Conservation (phyloP, 176 grass and related monocot species). For the Cenchrus fungigraminus region DNA sequence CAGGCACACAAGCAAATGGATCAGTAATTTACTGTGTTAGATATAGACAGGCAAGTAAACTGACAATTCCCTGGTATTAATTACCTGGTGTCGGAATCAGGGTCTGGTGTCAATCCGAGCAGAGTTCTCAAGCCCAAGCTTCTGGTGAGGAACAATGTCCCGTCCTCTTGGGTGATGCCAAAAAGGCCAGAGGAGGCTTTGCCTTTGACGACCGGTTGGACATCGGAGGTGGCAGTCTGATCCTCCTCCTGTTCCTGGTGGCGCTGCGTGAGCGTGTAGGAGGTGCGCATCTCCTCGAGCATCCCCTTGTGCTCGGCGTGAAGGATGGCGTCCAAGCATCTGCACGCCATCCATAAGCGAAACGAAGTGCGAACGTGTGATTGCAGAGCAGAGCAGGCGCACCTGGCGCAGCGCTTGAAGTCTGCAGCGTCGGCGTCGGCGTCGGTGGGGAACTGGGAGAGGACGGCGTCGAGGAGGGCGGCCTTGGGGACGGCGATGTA, state of each 20-base stretch:
- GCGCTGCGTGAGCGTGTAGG: conserved; percentile 55
- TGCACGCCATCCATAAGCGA: neutral
- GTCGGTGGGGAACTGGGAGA: conserved; percentile 56
- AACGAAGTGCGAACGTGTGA: too few species aligned
- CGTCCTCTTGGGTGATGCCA: conserved; percentile 44
- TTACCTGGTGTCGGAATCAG: conserved; percentile 40
- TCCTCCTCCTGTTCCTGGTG: conserved; percentile 9
- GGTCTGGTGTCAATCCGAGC: conserved; percentile 53
- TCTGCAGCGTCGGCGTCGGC: neutral
- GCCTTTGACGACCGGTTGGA: conserved; percentile 29
- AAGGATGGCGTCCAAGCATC: conserved; percentile 81
- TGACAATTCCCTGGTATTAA: too few species aligned
- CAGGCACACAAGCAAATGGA: neutral
- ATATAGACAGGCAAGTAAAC: neutral
- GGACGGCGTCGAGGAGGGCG: conserved; percentile 68
- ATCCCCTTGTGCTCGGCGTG: conserved; percentile 93
- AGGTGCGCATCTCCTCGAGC: conserved; percentile 89
- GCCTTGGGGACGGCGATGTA: conserved; percentile 80
- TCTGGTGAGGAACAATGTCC: conserved; percentile 43
- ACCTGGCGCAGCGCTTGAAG: conserved; percentile 67
- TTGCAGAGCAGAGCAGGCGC: too few species aligned
- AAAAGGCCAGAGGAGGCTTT: conserved; percentile 27
- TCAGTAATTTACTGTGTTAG: neutral
- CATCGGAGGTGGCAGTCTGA: neutral
- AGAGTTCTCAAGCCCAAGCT: conserved; percentile 68